These are phyloP conservation scores for Parasitella parasitica DNA, from an alignment of 371 early-diverging fungal genomes.

Conservation along the genomic window DNA sequence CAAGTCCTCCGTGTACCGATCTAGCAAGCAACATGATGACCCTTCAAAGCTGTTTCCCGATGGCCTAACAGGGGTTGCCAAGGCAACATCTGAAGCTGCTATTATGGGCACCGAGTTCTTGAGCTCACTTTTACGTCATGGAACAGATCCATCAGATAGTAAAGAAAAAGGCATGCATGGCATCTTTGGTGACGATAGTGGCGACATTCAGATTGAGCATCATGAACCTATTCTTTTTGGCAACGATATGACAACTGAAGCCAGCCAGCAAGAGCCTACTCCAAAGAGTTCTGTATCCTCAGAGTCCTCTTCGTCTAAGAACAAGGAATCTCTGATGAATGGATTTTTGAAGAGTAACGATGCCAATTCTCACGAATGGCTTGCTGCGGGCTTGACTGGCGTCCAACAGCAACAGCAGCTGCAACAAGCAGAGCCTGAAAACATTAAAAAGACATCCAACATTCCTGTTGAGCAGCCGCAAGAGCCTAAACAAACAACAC, in stretches of 20 bases:
- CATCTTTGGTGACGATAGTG: neutral
- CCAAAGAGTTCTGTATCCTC: neutral
- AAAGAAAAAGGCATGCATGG: neutral
- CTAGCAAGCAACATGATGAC: neutral
- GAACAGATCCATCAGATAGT: neutral
- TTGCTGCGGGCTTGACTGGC: conserved; percentile 5
- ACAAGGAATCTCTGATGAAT: neutral
- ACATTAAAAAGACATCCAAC: neutral
- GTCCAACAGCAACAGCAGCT: conserved; percentile 6
- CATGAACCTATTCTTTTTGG: neutral
- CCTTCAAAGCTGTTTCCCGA: conserved; percentile 4
- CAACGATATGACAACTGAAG: neutral
- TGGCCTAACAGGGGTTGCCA: conserved; percentile 19
- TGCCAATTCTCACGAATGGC: neutral
- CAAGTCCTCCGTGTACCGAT: neutral
- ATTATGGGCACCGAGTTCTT: neutral
- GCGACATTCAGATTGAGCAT: neutral
- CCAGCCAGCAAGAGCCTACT: too few species aligned
- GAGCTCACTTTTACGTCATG: neutral
- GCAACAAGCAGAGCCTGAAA: neutral
- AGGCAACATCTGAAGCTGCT: neutral
- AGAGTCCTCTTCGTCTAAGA: neutral
- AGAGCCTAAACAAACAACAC: neutral
- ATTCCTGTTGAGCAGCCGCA: neutral
- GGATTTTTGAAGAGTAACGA: conserved; percentile 6